Base-by-base conservation (phyloP, 345 rosid genomes). In the Anastatica hierochuntica region DNA sequence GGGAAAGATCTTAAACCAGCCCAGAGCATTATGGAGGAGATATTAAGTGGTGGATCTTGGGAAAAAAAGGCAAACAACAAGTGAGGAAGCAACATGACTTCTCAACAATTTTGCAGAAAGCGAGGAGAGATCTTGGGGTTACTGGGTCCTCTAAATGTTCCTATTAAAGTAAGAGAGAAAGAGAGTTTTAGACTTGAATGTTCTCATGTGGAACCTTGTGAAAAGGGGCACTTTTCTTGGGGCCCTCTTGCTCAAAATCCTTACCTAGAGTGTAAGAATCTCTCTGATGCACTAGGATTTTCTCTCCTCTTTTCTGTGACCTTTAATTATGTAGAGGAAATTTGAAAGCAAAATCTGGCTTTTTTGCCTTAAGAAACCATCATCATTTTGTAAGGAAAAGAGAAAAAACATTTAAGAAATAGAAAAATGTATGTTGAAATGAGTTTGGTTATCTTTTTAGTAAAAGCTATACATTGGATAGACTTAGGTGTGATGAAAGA, bases 51-150 rank as follows among this genome's bases (percentile, higher is more conserved):
- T n/a, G n/a, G n/a, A n/a, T n/a, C n/a, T n/a, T n/a, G n/a, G n/a
- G 74, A 20, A 69, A 75, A 12, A 78, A 62, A 74, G 76, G 44
- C 60, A 40, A 58, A 58, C 45, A 65, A 59, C 62, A 68, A 60
- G 37, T 63, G 35, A 55, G 14, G 24, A 62, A 64, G 56, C 23
- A 53, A 40, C 34, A 47, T 30, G 43, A 39, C n/a, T 36, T 19
- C 8, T 41, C 57, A 48, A 48, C 69, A 64, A 40, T n/a, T n/a
- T n/a, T n/a, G n/a, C n/a, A n/a, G n/a, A n/a, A n/a, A n/a, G n/a
- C n/a, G n/a, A n/a, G n/a, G n/a, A n/a, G n/a, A n/a, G n/a, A n/a
- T n/a, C 23, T 40, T 64, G 7, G 49, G 56, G 43, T 8, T 2
- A 45, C 46, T 49, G 42, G 62, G 56, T 63, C 56, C 62, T 63